phyloP scores from a whole-genome alignment of 371 early-diverging fungal species.

The Rhizomucor pusillus region DNA sequence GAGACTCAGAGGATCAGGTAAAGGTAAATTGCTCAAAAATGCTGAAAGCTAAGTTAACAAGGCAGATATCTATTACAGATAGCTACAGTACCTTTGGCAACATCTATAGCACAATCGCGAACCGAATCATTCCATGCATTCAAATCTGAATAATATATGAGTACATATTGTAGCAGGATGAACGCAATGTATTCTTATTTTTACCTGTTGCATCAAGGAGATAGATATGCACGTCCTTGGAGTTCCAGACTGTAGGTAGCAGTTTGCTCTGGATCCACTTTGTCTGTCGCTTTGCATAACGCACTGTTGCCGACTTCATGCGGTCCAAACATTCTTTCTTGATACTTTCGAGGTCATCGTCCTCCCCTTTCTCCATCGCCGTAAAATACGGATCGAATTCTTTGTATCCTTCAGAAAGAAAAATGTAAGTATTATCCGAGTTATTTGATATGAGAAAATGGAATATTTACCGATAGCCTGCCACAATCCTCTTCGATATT shows the following conservation, averaged over 20 bases:
- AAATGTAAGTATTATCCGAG: neutral
- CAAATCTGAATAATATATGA: slow-evolving; percentile 27
- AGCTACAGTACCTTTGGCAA: slow-evolving; percentile 43
- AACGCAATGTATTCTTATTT: neutral
- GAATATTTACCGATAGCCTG: slow-evolving; percentile 73
- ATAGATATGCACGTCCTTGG: slow-evolving; percentile 52
- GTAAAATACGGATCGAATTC: slow-evolving; percentile 76
- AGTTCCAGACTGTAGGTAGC: slow-evolving; percentile 47
- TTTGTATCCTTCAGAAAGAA: slow-evolving; percentile 63
- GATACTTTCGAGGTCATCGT: slow-evolving; percentile 30
- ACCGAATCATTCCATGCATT: slow-evolving; percentile 58
- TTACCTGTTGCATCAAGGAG: slow-evolving; percentile 80
- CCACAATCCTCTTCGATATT: slow-evolving; percentile 76
- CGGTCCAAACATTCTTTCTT: slow-evolving; percentile 59
- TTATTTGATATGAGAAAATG: neutral
- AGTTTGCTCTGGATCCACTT: slow-evolving; percentile 90
- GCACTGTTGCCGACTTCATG: slow-evolving; percentile 85
- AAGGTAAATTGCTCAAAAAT: slow-evolving; percentile 22
- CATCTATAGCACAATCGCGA: slow-evolving; percentile 45
- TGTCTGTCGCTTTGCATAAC: slow-evolving; percentile 88
- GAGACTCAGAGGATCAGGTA: slow-evolving; percentile 42
- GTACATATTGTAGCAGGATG: neutral
- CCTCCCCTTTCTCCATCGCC: slow-evolving; percentile 33
- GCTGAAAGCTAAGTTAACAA: slow-evolving; percentile 4
- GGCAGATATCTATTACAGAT: slow-evolving; percentile 1